Evolutionary conservation across 2,329 filamentous ascomycete genomes (phyloP), one percentile per base, ranked within the genome.

Genomic region (Sphaerulina vaccinii): DNA sequence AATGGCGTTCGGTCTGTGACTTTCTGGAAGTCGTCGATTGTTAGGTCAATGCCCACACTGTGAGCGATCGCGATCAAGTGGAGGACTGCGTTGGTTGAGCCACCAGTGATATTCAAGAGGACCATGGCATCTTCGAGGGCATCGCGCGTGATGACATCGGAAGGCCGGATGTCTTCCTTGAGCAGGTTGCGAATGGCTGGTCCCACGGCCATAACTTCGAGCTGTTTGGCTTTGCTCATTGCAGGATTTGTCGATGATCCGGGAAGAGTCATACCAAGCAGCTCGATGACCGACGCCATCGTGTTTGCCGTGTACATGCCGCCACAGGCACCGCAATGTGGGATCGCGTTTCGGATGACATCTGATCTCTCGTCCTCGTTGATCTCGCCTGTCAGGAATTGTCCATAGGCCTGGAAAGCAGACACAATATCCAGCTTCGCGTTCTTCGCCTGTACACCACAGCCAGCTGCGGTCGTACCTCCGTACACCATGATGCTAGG

Each of bases 401-500:
- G 89, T 21, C 93, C 93, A 68, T 97, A 97, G 4, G 92, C 87
- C 75, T 99, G 93, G 82, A 99, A 99, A 37, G 93, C 93, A 43
- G 90, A 96, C 54, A 99, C 88, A 47, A 99, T 95, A 70, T 99
- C 92, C 62, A 96, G 89, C 44, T 61, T 62, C 38, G 48, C 49
- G 67, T 86, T 85, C 59, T 86, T 79, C 62, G 91, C 88, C 44
- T 80, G 81, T 65, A 77, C 80, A 50, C 87, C 88, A 74, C 91
- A 96, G 40, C 93, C 93, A 32, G 93, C 89, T 69, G 88, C 85
- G 70, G 97, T 99, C 36, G 88, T 90, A 42, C 93, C 93, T 62
- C 93, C 93, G 68, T 99, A 99, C 23, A 99, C 88, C 93, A 99
- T 99, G 68, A 99, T 79, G 64, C 88, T 90, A 23, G 93, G 93